Evolutionary conservation across 1,284 basidiomycete species (phyloP).

Genomic region (Papiliotrema laurentii): DNA sequence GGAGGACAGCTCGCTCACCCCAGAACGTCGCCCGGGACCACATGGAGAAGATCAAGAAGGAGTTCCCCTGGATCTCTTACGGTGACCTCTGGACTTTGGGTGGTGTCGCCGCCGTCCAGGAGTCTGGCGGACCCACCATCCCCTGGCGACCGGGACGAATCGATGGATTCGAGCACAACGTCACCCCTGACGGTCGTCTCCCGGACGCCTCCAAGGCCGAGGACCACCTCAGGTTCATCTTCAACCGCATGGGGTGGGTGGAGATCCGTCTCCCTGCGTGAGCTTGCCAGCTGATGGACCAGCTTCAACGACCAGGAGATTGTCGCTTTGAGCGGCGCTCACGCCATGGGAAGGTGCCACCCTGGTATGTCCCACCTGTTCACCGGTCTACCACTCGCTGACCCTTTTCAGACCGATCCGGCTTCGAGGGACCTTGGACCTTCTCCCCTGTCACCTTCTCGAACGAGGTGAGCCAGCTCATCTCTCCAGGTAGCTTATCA

Average conservation of each 20-base stretch:
- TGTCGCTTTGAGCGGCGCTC: constrained; percentile 88
- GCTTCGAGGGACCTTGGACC: constrained; percentile 71
- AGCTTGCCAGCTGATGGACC: constrained; percentile 9
- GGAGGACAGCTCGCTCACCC: neutral
- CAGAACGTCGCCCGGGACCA: constrained; percentile 68
- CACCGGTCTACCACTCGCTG: neutral
- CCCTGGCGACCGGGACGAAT: constrained; percentile 86
- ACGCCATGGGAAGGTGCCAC: constrained; percentile 94
- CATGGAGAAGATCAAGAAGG: constrained; percentile 81
- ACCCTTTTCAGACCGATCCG: constrained; percentile 56
- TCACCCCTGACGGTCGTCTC: constrained; percentile 88
- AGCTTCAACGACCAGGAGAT: constrained; percentile 95
- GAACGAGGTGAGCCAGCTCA: constrained; percentile 51
- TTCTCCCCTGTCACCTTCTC: constrained; percentile 56
- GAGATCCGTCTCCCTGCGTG: neutral
- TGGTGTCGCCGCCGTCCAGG: constrained; percentile 65
- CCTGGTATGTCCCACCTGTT: constrained; percentile 51
- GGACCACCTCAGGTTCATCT: constrained; percentile 84
- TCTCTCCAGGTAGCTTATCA: too few species aligned
- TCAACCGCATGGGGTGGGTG: constrained; percentile 77
- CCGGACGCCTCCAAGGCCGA: constrained; percentile 82
- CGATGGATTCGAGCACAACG: constrained; percentile 70
- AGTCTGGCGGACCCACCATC: constrained; percentile 58
- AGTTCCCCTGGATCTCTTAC: constrained; percentile 82
- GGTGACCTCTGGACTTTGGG: constrained; percentile 92